Base-by-base conservation (phyloP, 129 eudicot genomes). In the Chrysanthemum seticuspe region DNA sequence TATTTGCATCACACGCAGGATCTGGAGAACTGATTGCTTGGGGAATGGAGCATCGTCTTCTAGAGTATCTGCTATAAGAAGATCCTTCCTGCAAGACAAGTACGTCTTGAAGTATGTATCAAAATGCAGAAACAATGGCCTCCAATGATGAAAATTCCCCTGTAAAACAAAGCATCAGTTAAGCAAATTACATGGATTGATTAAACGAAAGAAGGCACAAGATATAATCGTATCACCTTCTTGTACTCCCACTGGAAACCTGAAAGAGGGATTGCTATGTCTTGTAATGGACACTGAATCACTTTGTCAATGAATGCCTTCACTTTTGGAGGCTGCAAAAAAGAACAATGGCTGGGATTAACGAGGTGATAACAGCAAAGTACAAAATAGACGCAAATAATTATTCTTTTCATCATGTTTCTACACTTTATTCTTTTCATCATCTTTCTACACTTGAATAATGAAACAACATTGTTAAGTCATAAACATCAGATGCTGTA, bases 131-230 rank as follows among this genome's bases (percentile, higher is more conserved):
- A 95, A 91, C 80, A 95, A 76, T 13, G 96, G 97, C 74, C 97
- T 91, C 99, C 99, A 95, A 49, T 95, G 97, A 84, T 95, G 94
- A 83, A 95, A 91, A 80, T 95, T 88, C 47, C 99, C 99, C 99
- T 95, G 85, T 77, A 83, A 77, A 87, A 84, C 19, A 63, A 68
- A 65, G 50, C 40, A 47, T 40, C 16, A 61, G 55, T 47, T 56
- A 63, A 72, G 83, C 62, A 18, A 52, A 61, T 34, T 59, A 15
- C 67, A 49, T n/a, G 10, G 62, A 68, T 13, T 13, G 64, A 29
- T 77, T 6, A 4, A 54, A 15, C 49, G 69, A 55, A 78, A 45
- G 0, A 31, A 27, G n/a, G 52, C 62, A 64, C 14, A 60, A 27
- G 36, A 40, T 53, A 80, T 50, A 27, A 58, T 14, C 65, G 18